Evolutionary conservation across 164 flowering plant genomes (phyloP).

Genomic region (Buxus sempervirens): DNA sequence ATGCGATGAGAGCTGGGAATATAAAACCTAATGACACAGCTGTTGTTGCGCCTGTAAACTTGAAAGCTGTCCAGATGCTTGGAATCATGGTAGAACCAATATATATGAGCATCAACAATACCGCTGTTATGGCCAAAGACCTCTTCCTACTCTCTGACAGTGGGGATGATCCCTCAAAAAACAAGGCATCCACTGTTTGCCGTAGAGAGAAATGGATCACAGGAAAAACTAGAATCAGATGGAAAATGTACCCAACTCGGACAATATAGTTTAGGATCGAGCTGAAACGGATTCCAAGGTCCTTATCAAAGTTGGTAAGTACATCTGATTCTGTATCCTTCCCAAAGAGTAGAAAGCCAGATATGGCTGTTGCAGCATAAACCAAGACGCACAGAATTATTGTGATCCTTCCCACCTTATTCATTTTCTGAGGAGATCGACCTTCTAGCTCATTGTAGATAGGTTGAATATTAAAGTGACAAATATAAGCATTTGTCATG

Average conservation of each 20-base stretch:
- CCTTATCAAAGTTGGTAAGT: constrained; percentile 79
- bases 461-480: constrained; percentile 93
- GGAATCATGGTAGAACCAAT: constrained; percentile 88
- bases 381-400: constrained; percentile 63
- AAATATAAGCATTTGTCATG: constrained; percentile 90
- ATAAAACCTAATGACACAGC: constrained; percentile 90
- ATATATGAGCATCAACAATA: constrained; percentile 59
- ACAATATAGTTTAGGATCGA: constrained; percentile 70
- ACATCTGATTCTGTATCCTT: constrained; percentile 79
- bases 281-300: constrained; percentile 81
- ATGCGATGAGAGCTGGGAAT: constrained; percentile 79
- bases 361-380: constrained; percentile 70
- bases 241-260: constrained; percentile 81
- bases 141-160: constrained; percentile 82
- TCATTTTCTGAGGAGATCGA: constrained; percentile 84
- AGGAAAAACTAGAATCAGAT: constrained; percentile 89
- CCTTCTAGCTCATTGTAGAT: constrained; percentile 93
- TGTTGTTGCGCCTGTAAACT: constrained; percentile 95
- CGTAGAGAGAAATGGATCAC: constrained; percentile 91
- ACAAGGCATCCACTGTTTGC: constrained; percentile 78
- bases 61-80: constrained; percentile 95
- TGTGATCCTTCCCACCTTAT: constrained; percentile 77
- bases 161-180: constrained; percentile 59
- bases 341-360: constrained; percentile 87
- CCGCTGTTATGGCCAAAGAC: constrained; percentile 52